These are phyloP conservation scores for Liriodendron chinense DNA, from an alignment of 164 flowering plant species.

Conservation along the genomic window DNA sequence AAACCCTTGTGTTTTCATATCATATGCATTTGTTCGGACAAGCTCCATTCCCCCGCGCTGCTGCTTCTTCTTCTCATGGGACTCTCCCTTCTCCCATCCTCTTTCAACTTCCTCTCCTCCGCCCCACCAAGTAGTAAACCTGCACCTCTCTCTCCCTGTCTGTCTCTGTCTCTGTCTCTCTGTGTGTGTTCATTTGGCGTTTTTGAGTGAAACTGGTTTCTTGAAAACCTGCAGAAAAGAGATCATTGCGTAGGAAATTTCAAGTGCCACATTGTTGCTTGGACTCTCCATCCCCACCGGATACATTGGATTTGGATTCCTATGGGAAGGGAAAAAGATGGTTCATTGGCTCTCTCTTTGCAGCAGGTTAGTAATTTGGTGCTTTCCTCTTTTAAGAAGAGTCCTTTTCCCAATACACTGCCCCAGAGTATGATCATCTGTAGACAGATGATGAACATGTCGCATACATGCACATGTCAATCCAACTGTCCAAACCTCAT, in stretches of 20 bases:
- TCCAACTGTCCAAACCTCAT: background rate
- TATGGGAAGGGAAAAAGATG: background rate
- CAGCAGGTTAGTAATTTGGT: background rate
- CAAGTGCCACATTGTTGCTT: background rate
- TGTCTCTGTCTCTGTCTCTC: background rate
- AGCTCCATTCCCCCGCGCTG: background rate
- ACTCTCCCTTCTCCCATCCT: slow-evolving; percentile 1
- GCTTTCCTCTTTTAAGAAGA: background rate
- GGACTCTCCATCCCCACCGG: background rate
- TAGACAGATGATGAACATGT: background rate
- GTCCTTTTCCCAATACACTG: too few species aligned
- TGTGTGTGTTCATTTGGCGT: background rate
- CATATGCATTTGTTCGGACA: too few species aligned
- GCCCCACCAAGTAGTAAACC: background rate
- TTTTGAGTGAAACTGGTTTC: background rate
- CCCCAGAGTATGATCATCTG: too few species aligned
- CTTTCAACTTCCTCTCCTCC: background rate
- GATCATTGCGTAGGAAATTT: background rate
- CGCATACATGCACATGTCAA: background rate
- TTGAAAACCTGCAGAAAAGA: background rate
- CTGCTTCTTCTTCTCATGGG: background rate
- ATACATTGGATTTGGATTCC: background rate
- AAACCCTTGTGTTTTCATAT: too few species aligned
- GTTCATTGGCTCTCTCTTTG: slow-evolving; percentile 2
- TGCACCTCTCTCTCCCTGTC: background rate